Conservation (phyloP, 306 rosid genomes). For the Abrus pulchellus region DNA sequence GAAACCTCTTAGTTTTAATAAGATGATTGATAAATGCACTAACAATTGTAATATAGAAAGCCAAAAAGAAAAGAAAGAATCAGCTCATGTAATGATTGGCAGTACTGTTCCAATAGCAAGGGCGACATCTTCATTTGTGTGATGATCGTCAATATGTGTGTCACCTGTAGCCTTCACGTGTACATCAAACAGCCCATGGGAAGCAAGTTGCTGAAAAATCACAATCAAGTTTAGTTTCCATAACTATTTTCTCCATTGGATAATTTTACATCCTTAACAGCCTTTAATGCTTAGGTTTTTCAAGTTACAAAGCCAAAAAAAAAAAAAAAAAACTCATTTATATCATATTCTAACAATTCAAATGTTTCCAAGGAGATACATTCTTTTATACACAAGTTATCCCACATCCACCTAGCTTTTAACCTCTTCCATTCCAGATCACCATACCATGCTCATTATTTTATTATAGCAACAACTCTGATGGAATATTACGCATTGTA, state of each 20-base stretch:
- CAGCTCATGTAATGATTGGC: constrained; percentile 34
- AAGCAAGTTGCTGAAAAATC: constrained; percentile 81
- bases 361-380: background rate
- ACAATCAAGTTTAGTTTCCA: constrained; percentile 41
- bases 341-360: constrained; percentile 32
- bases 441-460: background rate
- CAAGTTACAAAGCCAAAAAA: constrained; percentile 17
- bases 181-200: constrained; percentile 88
- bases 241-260: background rate
- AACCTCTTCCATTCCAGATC: constrained; percentile 23
- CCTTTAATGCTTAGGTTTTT: constrained; percentile 13
- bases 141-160: constrained; percentile 90
- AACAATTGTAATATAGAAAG: constrained; percentile 26
- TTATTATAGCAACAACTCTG: background rate
- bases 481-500: background rate
- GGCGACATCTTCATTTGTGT: constrained; percentile 93
- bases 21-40: constrained; percentile 26
- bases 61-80: constrained; percentile 31
- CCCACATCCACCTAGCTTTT: constrained; percentile 15
- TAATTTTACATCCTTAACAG: background rate
- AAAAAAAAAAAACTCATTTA: background rate
- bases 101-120: constrained; percentile 94
- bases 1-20: constrained; percentile 30
- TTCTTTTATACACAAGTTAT: constrained; percentile 24
- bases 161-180: constrained; percentile 88